Conservation (phyloP, 2,329 filamentous ascomycete species). For the Fusarium illudens region DNA sequence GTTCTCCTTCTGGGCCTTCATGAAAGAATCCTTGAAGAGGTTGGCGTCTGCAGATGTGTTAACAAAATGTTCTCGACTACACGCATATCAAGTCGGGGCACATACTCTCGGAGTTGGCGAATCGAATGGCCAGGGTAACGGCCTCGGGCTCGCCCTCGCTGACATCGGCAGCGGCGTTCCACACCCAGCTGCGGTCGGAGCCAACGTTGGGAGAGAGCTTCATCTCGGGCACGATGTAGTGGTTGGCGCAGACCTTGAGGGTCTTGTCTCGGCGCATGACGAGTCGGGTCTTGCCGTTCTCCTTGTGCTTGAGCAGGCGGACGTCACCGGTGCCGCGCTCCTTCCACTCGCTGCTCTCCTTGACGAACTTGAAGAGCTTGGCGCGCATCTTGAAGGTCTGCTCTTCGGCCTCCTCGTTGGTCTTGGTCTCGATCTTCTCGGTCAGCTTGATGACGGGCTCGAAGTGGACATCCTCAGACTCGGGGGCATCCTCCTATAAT, state of each 20-base stretch:
- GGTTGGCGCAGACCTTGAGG: conserved; percentile 99
- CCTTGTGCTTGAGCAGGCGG: conserved; percentile 96
- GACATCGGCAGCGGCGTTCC: conserved; percentile 97
- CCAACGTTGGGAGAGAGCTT: conserved; percentile 98
- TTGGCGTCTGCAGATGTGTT: conserved; percentile 78
- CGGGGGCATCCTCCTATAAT: conserved; percentile 67
- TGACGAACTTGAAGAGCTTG: conserved; percentile 98
- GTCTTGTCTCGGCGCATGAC: conserved; percentile 99
- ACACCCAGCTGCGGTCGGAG: conserved; percentile 98
- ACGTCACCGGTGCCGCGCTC: conserved; percentile 98
- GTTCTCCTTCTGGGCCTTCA: conserved; percentile 97
- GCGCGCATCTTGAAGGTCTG: conserved; percentile 99
- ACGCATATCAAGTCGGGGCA: conserved; percentile 34
- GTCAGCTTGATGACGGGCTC: conserved; percentile 96
- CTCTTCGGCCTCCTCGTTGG: conserved; percentile 98
- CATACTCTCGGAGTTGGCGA: conserved; percentile 96
- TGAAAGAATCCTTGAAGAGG: conserved; percentile 95
- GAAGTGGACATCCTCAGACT: conserved; percentile 95
- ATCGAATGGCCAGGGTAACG: conserved; percentile 94
- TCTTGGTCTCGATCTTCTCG: conserved; percentile 96
- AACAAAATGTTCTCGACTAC: not conserved
- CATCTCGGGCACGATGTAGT: conserved; percentile 99
- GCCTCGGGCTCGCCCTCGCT: conserved; percentile 98
- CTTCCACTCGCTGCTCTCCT: conserved; percentile 95
- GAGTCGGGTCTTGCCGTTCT: conserved; percentile 95